Evolutionary conservation across 1,284 basidiomycete species (phyloP).

Genomic region (Exsudoporus floridanus): DNA sequence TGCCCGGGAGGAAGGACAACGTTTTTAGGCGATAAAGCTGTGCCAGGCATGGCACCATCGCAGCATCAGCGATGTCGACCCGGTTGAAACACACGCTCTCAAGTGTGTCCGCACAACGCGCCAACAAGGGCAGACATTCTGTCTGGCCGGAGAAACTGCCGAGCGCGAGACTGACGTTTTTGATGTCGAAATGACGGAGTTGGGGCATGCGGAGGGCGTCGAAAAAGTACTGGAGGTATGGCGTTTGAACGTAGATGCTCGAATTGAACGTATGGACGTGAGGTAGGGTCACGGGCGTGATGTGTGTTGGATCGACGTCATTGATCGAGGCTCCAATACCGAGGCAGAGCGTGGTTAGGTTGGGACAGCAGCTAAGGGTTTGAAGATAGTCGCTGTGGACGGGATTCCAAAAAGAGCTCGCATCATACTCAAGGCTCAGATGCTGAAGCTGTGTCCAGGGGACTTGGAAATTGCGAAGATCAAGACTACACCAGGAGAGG

Average conservation of each 20-base stretch:
- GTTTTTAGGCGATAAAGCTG: constrained; percentile 21
- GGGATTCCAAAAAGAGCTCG: constrained; percentile 32
- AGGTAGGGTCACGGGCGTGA: constrained; percentile 27
- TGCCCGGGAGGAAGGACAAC: constrained; percentile 27
- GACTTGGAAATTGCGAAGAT: constrained; percentile 28
- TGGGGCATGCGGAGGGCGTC: constrained; percentile 26
- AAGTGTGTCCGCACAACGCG: constrained; percentile 32
- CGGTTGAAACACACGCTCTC: constrained; percentile 27
- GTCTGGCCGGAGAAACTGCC: constrained; percentile 28
- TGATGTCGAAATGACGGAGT: constrained; percentile 27
- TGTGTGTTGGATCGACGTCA: constrained; percentile 12
- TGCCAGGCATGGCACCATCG: constrained; percentile 23
- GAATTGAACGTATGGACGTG: constrained; percentile 30
- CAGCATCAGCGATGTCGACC: constrained; percentile 25
- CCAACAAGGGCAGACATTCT: constrained; percentile 31
- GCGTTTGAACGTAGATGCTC: constrained; percentile 30
- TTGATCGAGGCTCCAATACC: constrained; percentile 25
- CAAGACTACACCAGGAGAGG: constrained; percentile 33
- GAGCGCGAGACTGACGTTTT: constrained; percentile 30
- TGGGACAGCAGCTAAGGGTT: constrained; percentile 27
- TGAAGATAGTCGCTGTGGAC: constrained; percentile 32
- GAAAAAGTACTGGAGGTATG: constrained; percentile 29
- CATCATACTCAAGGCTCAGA: constrained; percentile 30
- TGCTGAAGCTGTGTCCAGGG: constrained; percentile 34
- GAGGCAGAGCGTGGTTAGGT: constrained; percentile 29